Base-by-base conservation (phyloP, 177 flowering plant species). In the Telopea speciosissima region DNA sequence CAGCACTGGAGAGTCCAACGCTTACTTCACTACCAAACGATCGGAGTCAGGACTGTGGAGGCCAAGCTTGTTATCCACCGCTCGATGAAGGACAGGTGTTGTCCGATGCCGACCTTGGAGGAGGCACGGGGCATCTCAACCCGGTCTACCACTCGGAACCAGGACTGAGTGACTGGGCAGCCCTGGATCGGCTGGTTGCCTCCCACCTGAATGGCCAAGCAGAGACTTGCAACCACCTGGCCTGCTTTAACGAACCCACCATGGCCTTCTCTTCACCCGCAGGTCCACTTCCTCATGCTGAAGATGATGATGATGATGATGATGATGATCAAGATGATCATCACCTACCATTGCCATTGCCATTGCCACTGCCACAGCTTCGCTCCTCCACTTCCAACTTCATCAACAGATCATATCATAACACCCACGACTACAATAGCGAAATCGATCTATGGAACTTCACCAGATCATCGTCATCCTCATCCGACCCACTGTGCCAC, bases 121-220 rank as follows among this genome's bases (percentile, higher is more conserved):
- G 40, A 36, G 9, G 40, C 8, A 8, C 40, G 8, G 40, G 7
- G 40, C 76, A 62, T 59, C 74, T 5, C 26, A 33, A 62, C 49
- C 59, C 63, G 5, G 54, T 62, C 61, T 69, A 65, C 54, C 25
- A 66, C 17, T 70, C 66, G 14, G 75, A 69, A 25, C 42, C 26
- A 62, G 75, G 63, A 22, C 42, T 79, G 0, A 79, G 52, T 33
- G 86, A 88, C 75, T 92, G 97, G 96, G 89, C 73, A 8, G 67
- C 89, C 0, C 79, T 92, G 0, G 95, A 93, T 77, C 79, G 86
- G 28, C 85, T 93, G 1, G 93, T 89, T 44, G 97, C 93, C 0
- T 84, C 89, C 1, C 95, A 89, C 69, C 93, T 90, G 19, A 87
- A 90, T 61, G 85, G 89, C 24, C 83, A 81, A 40, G 78, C 64